Evolutionary conservation across 164 flowering plant species (phyloP), one percentile per base, ranked within the genome.

Genomic region (Hamamelis virginiana): DNA sequence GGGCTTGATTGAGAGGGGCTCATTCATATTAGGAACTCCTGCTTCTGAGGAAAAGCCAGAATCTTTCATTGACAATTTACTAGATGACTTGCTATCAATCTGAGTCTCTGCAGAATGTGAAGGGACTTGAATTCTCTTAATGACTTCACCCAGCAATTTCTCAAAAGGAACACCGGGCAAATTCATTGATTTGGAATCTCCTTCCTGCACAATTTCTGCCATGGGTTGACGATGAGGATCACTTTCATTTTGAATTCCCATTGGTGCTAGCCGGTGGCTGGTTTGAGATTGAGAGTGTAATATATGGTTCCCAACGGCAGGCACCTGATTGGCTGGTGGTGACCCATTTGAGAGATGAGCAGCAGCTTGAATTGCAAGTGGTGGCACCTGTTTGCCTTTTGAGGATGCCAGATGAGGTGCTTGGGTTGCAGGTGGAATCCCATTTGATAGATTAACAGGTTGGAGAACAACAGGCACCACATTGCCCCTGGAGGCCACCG

Each of bases 391-490:
- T 25, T 74, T 76, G 66, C 51, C 72, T 68, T 57, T 81, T 15
- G 73, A 70, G 63, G 76, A 27, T 8, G 33, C 60, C 47, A 57
- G 11, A 58, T 66, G 72, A 19, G 76, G 64, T 65, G 81, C 45
- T 71, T 66, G 75, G 43, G 71, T 22, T 28, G 67, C 43, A 22
- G 64, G 48, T 23, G 77, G 52, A 8, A 28, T 16, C 38, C 72
- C 81, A 75, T 76, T 77, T 38, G 82, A 59, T 33, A 23, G 15
- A 65, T 33, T 52, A 52, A 52, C 72, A 50, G 84, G 80, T 50
- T 75, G 74, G 38, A 80, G 82, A 27, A 72, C 65, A 59, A 79
- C 81, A 48, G 90, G 85, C 22, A 80, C 83, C 55, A 84, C 65
- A 22, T 28, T 77, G 38, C 79, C 85, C 66, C 79, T 73, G 9